These are phyloP conservation scores for Cercospora sojina DNA, from an alignment of 2,329 filamentous ascomycete genomes.

Conservation along the genomic window DNA sequence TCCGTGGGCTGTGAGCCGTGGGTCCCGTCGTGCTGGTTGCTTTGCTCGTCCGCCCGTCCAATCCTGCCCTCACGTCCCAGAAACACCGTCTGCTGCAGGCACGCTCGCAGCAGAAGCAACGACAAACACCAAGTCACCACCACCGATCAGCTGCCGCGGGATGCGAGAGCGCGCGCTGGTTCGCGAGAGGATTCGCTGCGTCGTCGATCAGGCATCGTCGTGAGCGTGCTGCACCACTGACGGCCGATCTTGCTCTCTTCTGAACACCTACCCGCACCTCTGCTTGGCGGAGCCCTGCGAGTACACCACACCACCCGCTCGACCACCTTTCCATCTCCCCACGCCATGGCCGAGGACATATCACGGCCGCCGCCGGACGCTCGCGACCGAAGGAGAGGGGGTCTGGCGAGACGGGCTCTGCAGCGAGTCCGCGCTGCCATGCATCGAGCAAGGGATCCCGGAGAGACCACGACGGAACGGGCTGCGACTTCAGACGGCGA, in stretches of 20 bases:
- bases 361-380: slow-evolving; percentile 9
- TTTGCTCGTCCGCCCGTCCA: background rate
- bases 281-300: background rate
- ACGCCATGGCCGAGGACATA: slow-evolving; percentile 16
- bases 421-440: slow-evolving; percentile 28
- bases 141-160: background rate
- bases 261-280: background rate
- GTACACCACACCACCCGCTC: background rate
- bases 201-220: slow-evolving; percentile 1
- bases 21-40: background rate
- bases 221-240: background rate
- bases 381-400: slow-evolving; percentile 21
- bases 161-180: background rate
- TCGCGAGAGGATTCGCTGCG: slow-evolving; percentile 1
- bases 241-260: background rate
- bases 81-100: background rate
- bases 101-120: background rate
- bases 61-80: background rate
- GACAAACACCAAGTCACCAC: background rate
- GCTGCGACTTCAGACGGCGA: slow-evolving; percentile 6
- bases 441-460: slow-evolving; percentile 13
- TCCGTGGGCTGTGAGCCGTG: background rate
- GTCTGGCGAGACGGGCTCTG: slow-evolving; percentile 30
- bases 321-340: background rate
- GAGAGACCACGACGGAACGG: background rate